Conservation (phyloP, 106 monocot species). For the Phalaenopsis aphrodite region DNA sequence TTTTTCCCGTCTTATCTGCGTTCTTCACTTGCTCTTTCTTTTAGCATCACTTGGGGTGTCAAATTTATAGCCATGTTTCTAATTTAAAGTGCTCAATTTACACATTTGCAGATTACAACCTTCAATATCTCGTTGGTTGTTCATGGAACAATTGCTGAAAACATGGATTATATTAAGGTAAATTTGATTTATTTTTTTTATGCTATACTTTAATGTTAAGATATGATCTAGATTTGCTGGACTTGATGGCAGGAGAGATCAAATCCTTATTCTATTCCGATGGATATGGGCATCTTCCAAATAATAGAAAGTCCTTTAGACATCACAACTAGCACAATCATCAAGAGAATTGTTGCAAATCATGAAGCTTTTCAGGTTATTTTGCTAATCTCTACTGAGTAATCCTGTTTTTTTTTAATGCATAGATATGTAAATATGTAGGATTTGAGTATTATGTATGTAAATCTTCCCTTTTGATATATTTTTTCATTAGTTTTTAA, state of each 20-base stretch:
- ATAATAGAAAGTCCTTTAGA: slow-evolving; percentile 29
- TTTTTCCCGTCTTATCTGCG: neutral
- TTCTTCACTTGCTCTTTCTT: neutral
- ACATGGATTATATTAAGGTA: slow-evolving; percentile 23
- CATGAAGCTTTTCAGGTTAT: slow-evolving; percentile 38
- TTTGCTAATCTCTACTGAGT: neutral
- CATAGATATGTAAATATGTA: neutral
- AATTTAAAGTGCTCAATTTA: neutral
- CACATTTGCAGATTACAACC: slow-evolving; percentile 20
- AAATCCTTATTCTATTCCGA: slow-evolving; percentile 37
- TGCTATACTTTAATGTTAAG: neutral
- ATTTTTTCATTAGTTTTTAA: too few species aligned
- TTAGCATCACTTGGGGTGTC: neutral
- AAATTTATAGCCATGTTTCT: neutral
- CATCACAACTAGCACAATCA: slow-evolving; percentile 35
- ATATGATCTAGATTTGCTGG: slow-evolving; percentile 2
- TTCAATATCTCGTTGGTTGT: slow-evolving; percentile 30
- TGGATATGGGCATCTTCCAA: slow-evolving; percentile 24
- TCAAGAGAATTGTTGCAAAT: slow-evolving; percentile 33
- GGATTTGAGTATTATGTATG: too few species aligned
- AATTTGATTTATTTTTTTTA: neutral
- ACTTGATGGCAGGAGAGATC: neutral
- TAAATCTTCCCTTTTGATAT: too few species aligned
- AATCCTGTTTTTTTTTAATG: neutral
- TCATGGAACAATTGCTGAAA: slow-evolving; percentile 25